Evolutionary conservation across 768 basidiomycete species (phyloP).

Genomic region (Rhodotorula sphaerocarpa): DNA sequence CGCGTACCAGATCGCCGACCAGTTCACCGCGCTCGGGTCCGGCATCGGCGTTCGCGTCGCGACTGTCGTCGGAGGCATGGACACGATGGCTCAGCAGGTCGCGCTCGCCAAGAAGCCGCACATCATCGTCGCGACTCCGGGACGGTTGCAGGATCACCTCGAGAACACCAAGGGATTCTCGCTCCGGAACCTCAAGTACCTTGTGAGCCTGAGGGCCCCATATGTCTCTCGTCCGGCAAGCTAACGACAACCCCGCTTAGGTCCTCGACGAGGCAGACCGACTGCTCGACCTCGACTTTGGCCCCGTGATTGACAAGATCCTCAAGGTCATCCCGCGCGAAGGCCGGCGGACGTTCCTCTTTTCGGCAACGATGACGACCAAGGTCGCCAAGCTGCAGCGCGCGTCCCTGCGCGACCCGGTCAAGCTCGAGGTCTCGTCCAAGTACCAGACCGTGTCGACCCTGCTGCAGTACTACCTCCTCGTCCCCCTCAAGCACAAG

Average conservation of each 20-base stretch:
- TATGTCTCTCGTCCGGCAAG: too few relatives aligned
- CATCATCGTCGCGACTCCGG: conserved; percentile 89
- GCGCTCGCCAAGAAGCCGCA: conserved; percentile 90
- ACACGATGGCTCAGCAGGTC: conserved; percentile 80
- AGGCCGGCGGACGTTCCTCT: conserved; percentile 77
- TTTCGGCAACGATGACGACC: conserved; percentile 98
- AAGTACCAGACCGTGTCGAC: conserved; percentile 99
- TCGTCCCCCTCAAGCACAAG: conserved; percentile 83
- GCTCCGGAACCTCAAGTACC: conserved; percentile 70
- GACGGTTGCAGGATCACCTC: conserved; percentile 82
- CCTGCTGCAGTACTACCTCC: conserved; percentile 87
- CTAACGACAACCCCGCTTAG: conserved; percentile 50
- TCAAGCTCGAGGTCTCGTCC: conserved; percentile 81
- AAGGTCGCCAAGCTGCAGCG: conserved; percentile 94
- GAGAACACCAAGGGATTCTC: conserved; percentile 97
- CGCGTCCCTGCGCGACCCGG: conserved; percentile 86
- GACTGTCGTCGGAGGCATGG: conserved; percentile 91
- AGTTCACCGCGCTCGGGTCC: conserved; percentile 83
- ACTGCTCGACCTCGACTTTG: conserved; percentile 91
- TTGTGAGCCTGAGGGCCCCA: conserved; percentile 56
- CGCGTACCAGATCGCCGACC: conserved; percentile 96
- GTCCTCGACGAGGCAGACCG: conserved; percentile 98
- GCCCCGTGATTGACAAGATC: conserved; percentile 89
- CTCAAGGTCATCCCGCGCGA: conserved; percentile 90
- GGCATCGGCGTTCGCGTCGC: conserved; percentile 85